Evolutionary conservation across 768 basidiomycete genomes (phyloP), one percentile per base, ranked within the genome.

Genomic region (Amanita pseudoporphyria): DNA sequence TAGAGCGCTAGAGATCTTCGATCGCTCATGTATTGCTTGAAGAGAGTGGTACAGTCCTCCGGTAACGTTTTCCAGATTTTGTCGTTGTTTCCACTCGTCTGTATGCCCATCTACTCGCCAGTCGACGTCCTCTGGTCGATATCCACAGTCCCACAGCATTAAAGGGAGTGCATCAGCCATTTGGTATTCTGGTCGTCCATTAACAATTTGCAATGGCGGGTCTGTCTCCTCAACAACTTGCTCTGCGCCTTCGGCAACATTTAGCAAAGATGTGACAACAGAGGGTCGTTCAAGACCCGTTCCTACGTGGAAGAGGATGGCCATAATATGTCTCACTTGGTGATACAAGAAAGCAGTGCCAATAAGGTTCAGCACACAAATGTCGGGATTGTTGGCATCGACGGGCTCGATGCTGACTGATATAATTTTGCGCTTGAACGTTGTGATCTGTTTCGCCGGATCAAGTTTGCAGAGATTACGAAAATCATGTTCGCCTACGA

Each of bases 391-490:
- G 28, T 58, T 54, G 19, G 52, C 61, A 0, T 63, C 63, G 13
- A 82, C 67, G 2, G 68, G 72, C 9, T 70, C 67, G 40, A 94
- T 79, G 24, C 78, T 74, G 0, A 89, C 91, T 14, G 69, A 71
- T 33, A 81, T 56, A 46, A 97, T 82, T 18, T 71, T 71, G 28
- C 95, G 74, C 19, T 62, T 70, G 66, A 93, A 95, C 51, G 77
- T 75, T 19, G 83, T 81, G 54, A 97, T 84, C 65, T 97, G 94
- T 64, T 97, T 97, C 30, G 81, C 74, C 0, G 90, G 78, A 61
- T 98, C 95, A 18, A 98, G 67, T 62, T 94, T 97, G 72, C 90
- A 96, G 30, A 97, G 73, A 60, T 98, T 98, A 13, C 94, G 81
- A 60, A 96, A 98, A 67, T 97, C 95, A 69, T 97, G 93, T 53